phyloP scores from a whole-genome alignment of 202 grass and related monocot species.

The Miscanthus sacchariflorus region DNA sequence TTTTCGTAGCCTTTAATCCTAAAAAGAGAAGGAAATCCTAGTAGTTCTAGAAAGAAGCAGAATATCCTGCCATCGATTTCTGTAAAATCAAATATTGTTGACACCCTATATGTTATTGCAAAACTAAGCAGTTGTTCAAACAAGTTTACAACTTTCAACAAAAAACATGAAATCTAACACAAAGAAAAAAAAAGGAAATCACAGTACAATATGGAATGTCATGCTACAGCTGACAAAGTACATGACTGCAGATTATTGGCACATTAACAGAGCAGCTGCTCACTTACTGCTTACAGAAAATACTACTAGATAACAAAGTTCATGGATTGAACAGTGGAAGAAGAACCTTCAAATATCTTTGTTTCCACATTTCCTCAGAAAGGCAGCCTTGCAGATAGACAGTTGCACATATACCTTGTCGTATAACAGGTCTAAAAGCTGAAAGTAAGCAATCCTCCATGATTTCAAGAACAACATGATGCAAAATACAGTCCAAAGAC shows the following conservation, averaged over 20 bases:
- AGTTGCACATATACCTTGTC: neutral
- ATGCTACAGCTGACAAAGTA: neutral
- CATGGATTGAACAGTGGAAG: neutral
- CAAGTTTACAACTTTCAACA: neutral
- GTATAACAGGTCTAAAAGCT: neutral
- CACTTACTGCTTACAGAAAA: neutral
- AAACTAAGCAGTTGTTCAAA: neutral
- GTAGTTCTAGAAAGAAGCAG: too few species aligned
- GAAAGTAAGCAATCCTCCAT: slow-evolving; percentile 14
- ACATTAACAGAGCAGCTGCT: neutral
- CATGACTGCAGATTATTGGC: neutral
- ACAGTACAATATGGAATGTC: neutral
- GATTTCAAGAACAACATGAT: slow-evolving; percentile 15
- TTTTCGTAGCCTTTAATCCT: too few species aligned
- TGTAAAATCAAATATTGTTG: too few species aligned
- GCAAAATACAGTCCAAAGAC: slow-evolving; percentile 17
- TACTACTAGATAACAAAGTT: neutral
- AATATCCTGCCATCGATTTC: too few species aligned
- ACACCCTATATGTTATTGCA: neutral
- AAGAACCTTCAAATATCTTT: neutral
- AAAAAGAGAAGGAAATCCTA: too few species aligned
- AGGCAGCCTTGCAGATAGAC: neutral
- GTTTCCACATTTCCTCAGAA: neutral
- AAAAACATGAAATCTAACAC: neutral
- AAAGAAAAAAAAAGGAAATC: neutral